These are phyloP conservation scores for Gastrolobium bilobum DNA, from an alignment of 306 rosid species.

Conservation along the genomic window DNA sequence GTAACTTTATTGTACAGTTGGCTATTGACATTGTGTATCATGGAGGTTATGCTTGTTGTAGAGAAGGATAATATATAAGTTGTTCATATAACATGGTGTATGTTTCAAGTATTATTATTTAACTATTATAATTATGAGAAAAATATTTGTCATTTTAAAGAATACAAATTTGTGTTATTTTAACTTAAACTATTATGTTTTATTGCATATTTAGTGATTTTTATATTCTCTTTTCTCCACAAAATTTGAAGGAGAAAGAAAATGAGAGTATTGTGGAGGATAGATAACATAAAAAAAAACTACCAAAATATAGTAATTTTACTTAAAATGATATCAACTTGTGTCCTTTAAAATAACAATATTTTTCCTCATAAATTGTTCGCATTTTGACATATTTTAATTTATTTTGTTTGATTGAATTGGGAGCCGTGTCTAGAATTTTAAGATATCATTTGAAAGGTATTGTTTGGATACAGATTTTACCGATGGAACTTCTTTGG, in stretches of 20 bases:
- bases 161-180: no score
- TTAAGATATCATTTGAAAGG: neutral
- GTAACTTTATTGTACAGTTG: conserved; percentile 65
- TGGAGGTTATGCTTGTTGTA: conserved; percentile 30
- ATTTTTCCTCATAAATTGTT: neutral
- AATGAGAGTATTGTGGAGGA: no score
- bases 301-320: no score
- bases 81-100: conserved; percentile 30
- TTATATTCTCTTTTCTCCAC: no score
- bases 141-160: no score
- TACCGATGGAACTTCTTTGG: neutral
- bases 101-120: conserved; percentile 2
- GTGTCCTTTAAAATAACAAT: no score
- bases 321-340: no score
- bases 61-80: conserved; percentile 35
- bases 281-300: no score
- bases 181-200: no score
- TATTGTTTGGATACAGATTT: neutral
- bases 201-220: no score
- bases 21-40: conserved; percentile 49
- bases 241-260: no score
- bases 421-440: neutral
- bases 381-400: neutral
- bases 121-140: no score
- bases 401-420: neutral